Evolutionary conservation across 2,329 filamentous ascomycete species (phyloP).

Genomic region (Verticillium zaregamsianum): DNA sequence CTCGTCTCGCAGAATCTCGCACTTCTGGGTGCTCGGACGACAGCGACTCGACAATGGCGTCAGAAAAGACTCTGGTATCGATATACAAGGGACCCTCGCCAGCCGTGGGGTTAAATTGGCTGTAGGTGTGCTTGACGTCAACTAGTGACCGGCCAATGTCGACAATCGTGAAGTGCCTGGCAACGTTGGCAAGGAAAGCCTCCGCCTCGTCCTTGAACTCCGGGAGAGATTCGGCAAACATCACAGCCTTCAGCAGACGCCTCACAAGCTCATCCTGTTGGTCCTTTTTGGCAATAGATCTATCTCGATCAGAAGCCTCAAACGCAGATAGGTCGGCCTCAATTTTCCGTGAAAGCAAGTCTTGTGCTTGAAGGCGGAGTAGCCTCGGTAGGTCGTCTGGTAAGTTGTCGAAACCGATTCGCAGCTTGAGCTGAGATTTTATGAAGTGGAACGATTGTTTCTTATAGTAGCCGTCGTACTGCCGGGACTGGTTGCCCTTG

Average conservation of each 20-base stretch:
- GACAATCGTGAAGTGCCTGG: conserved; percentile 84
- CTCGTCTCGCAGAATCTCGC: conserved; percentile 75
- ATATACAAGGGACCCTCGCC: conserved; percentile 86
- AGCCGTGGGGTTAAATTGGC: conserved; percentile 76
- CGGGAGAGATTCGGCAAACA: conserved; percentile 78
- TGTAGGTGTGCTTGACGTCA: conserved; percentile 69
- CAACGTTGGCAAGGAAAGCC: conserved; percentile 73
- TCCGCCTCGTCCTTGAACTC: conserved; percentile 75
- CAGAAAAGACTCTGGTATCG: conserved; percentile 80
- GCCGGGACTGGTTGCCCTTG: conserved; percentile 50
- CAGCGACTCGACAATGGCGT: conserved; percentile 85
- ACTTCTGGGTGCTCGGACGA: conserved; percentile 79
- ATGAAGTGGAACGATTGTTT: conserved; percentile 87
- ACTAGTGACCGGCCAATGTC: conserved; percentile 85
- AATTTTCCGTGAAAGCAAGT: conserved; percentile 69
- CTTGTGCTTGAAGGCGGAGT: conserved; percentile 84
- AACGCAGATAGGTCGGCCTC: conserved; percentile 68
- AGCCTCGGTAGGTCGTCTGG: conserved; percentile 85
- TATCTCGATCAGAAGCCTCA: conserved; percentile 71
- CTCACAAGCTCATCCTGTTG: conserved; percentile 79
- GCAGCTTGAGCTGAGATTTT: conserved; percentile 82
- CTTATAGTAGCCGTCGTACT: conserved; percentile 81
- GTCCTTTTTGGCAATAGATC: conserved; percentile 82
- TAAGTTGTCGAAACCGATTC: conserved; percentile 80
- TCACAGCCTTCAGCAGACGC: conserved; percentile 82